Percentiles rank a stretch among this genome's conserved stretches.
Conservation (phyloP, 495 filamentous ascomycete species). For the Daldinia decipiens region DNA sequence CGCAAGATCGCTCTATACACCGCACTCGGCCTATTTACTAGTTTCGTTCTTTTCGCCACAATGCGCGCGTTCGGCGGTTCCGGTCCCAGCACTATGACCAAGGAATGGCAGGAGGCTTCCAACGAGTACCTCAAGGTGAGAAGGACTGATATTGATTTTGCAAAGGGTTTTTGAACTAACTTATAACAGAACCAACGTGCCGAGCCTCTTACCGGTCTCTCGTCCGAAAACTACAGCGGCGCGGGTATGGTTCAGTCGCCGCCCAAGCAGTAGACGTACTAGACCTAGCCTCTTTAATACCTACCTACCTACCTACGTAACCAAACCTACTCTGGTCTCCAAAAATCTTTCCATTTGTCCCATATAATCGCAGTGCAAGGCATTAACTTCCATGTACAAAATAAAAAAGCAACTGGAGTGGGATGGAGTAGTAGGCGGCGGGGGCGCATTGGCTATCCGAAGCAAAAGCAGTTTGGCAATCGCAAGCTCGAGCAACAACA, state of each 20-base stretch:
- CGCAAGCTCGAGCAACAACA: conserved; percentile 27
- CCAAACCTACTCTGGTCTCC: conserved; percentile 10
- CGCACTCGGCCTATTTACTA: conserved; percentile 65
- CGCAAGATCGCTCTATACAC: conserved; percentile 79
- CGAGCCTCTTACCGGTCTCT: conserved; percentile 90
- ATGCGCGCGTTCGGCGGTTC: conserved; percentile 73
- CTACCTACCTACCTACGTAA: conserved; percentile 8
- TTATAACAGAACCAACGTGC: conserved; percentile 75
- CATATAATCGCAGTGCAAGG: conserved; percentile 47
- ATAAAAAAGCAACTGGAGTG: conserved; percentile 36
- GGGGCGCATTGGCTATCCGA: conserved; percentile 37
- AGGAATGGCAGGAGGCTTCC: conserved; percentile 91
- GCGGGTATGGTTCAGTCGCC: conserved; percentile 83
- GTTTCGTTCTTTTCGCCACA: conserved; percentile 71
- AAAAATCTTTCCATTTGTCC: conserved; percentile 51
- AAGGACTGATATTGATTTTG: neutral
- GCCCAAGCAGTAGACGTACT: conserved; percentile 52
- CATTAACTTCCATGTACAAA: conserved; percentile 37
- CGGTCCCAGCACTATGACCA: conserved; percentile 85
- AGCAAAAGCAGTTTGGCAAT: conserved; percentile 34
- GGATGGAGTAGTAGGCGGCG: conserved; percentile 35
- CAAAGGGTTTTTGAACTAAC: conserved; percentile 30
- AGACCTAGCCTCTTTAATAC: conserved; percentile 26
- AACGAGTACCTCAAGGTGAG: conserved; percentile 91
- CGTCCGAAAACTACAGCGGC: conserved; percentile 81